A percentile compares a stretch with the other conserved stretches of the same genome.
Evolutionary conservation across 1,284 basidiomycete genomes (phyloP).

Genomic region (Microbotryomycetes sp.): DNA sequence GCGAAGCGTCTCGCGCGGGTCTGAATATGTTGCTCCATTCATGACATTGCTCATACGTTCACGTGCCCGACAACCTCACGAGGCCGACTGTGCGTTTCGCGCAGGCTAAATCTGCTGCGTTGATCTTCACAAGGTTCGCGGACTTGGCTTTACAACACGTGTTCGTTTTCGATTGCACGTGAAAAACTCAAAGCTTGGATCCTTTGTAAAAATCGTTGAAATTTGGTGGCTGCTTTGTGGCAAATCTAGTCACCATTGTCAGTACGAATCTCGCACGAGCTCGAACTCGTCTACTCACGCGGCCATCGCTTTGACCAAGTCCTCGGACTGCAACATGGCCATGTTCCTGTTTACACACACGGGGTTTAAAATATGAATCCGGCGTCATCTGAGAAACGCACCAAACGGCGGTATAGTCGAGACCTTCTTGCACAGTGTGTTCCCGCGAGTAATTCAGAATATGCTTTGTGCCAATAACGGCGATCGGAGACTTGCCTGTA

Average conservation of each 20-base stretch:
- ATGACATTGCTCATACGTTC: no score
- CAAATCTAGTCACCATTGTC: conserved; percentile 38
- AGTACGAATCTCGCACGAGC: not conserved
- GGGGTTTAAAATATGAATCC: not conserved
- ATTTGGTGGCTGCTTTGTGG: conserved; percentile 35
- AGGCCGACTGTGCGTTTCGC: no score
- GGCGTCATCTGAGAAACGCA: not conserved
- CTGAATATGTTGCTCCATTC: no score
- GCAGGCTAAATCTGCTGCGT: no score
- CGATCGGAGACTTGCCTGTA: conserved; percentile 65
- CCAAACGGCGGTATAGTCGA: conserved; percentile 26
- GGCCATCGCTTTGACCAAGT: conserved; percentile 18
- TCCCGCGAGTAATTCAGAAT: conserved; percentile 46
- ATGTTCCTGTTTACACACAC: conserved; percentile 18
- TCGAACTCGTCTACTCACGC: conserved; percentile 12
- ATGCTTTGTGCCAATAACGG: conserved; percentile 72
- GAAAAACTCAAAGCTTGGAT: not conserved
- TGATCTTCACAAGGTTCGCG: no score
- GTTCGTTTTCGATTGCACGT: no score
- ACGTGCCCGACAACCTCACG: no score
- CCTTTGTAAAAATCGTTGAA: conserved; percentile 29
- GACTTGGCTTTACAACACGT: no score
- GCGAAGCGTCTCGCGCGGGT: no score
- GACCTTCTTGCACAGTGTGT: conserved; percentile 59
- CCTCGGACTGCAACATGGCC: conserved; percentile 26